Conservation (phyloP, 495 filamentous ascomycete genomes). For the Astrothelium subdiscretum region DNA sequence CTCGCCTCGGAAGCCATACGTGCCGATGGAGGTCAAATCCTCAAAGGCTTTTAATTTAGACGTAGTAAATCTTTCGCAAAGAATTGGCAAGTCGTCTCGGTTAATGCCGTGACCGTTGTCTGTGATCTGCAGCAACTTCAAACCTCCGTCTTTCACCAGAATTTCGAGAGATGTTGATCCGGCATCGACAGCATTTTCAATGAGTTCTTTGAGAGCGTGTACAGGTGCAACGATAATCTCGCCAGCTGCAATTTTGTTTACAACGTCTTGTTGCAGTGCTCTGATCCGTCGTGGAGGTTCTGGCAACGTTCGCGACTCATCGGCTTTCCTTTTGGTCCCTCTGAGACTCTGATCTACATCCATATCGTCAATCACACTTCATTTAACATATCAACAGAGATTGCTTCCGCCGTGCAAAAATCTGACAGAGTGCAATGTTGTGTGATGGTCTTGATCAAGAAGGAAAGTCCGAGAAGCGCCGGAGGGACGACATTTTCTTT, state of each 20-base stretch:
- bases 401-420: too few species aligned
- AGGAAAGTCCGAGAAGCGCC: too few species aligned
- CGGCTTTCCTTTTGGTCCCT: slow-evolving; percentile 54
- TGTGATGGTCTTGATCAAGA: neutral
- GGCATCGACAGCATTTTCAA: slow-evolving; percentile 96
- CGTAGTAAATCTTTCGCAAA: slow-evolving; percentile 95
- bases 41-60: slow-evolving; percentile 94
- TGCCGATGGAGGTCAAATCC: slow-evolving; percentile 80
- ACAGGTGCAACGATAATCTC: slow-evolving; percentile 98
- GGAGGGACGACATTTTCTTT: too few species aligned
- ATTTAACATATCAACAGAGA: too few species aligned
- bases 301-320: slow-evolving; percentile 30
- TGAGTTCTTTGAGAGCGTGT: slow-evolving; percentile 92
- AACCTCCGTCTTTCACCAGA: slow-evolving; percentile 87
- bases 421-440: too few species aligned
- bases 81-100: slow-evolving; percentile 75
- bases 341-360: slow-evolving; percentile 36
- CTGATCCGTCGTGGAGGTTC: slow-evolving; percentile 60
- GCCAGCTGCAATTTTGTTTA: slow-evolving; percentile 98
- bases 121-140: slow-evolving; percentile 93
- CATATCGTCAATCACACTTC: too few species aligned
- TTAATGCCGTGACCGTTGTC: slow-evolving; percentile 97
- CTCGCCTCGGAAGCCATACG: slow-evolving; percentile 96
- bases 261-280: slow-evolving; percentile 88
- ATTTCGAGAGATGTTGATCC: slow-evolving; percentile 88